A percentile compares a stretch with the other conserved stretches of the same genome.
Evolutionary conservation across 2,329 filamentous ascomycete genomes (phyloP).

Genomic region (Fusarium sp.): DNA sequence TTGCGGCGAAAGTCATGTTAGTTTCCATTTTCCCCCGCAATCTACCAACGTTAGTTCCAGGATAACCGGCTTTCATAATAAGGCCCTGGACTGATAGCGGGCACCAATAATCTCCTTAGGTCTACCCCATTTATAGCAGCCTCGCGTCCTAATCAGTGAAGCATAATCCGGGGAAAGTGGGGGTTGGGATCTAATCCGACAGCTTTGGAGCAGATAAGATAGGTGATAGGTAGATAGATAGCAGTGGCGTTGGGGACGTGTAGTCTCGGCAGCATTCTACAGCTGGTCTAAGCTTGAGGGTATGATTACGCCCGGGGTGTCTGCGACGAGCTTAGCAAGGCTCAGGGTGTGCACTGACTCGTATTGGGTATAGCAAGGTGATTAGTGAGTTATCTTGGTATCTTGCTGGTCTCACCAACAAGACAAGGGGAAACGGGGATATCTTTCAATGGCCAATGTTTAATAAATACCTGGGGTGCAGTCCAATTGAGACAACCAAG

Average conservation of each 20-base stretch:
- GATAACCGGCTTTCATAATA: neutral
- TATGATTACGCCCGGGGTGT: too few relatives aligned
- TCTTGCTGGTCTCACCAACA: neutral
- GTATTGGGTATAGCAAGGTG: neutral
- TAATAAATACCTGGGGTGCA: neutral
- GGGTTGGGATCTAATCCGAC: constrained; percentile 2
- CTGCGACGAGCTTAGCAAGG: too few relatives aligned
- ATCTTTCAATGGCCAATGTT: neutral
- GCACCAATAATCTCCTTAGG: constrained; percentile 7
- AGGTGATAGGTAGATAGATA: constrained; percentile 15
- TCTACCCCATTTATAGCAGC: constrained; percentile 8
- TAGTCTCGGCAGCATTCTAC: neutral
- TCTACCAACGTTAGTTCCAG: neutral
- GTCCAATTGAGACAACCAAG: neutral
- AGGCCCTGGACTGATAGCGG: neutral
- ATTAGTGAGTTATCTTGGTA: constrained; percentile 6
- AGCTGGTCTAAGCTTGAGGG: neutral
- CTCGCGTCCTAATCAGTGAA: neutral
- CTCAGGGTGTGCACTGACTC: constrained; percentile 13
- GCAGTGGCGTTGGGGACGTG: neutral
- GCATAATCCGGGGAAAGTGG: constrained; percentile 14
- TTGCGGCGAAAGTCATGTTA: too few relatives aligned
- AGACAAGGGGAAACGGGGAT: neutral
- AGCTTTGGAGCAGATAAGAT: neutral
- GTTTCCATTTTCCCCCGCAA: neutral